Evolutionary conservation across 495 filamentous ascomycete genomes (phyloP).

Genomic region (Aspergillus steynii): DNA sequence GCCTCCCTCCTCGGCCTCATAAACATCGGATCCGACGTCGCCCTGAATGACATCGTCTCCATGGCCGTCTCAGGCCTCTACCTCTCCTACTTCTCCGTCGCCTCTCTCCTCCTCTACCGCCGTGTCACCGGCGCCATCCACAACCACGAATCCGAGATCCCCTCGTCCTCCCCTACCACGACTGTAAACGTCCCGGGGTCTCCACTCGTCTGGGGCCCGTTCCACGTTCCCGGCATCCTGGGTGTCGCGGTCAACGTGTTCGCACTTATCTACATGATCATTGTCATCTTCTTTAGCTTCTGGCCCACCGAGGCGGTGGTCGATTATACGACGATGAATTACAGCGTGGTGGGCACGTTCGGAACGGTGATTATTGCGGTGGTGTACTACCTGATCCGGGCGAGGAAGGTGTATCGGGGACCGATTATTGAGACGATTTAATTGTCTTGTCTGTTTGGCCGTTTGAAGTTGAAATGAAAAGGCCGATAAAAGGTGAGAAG

Average conservation of each 20-base stretch:
- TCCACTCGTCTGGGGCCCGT: conserved; percentile 42
- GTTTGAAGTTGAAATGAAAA: background rate
- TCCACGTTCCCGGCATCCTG: conserved; percentile 30
- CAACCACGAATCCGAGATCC: conserved; percentile 16
- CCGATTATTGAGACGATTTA: conserved; percentile 42
- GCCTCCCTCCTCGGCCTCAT: conserved; percentile 44
- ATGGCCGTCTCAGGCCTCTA: conserved; percentile 45
- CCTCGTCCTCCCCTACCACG: background rate
- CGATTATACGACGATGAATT: conserved; percentile 43
- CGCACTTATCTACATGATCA: conserved; percentile 44
- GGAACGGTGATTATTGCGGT: conserved; percentile 43
- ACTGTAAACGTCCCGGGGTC: conserved; percentile 30
- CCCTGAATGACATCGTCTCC: conserved; percentile 48
- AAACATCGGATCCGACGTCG: conserved; percentile 46
- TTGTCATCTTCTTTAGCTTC: conserved; percentile 53
- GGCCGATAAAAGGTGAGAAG: too few species aligned
- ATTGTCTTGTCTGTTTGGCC: background rate
- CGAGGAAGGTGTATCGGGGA: conserved; percentile 43
- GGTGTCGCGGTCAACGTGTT: conserved; percentile 31
- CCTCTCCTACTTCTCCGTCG: conserved; percentile 46
- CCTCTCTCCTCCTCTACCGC: conserved; percentile 49
- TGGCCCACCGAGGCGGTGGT: conserved; percentile 42
- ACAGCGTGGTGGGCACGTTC: conserved; percentile 44
- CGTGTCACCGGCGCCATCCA: conserved; percentile 40
- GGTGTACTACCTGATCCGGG: conserved; percentile 46